Base-by-base conservation (phyloP, 2,329 filamentous ascomycete genomes). In the Fusarium metavorans region DNA sequence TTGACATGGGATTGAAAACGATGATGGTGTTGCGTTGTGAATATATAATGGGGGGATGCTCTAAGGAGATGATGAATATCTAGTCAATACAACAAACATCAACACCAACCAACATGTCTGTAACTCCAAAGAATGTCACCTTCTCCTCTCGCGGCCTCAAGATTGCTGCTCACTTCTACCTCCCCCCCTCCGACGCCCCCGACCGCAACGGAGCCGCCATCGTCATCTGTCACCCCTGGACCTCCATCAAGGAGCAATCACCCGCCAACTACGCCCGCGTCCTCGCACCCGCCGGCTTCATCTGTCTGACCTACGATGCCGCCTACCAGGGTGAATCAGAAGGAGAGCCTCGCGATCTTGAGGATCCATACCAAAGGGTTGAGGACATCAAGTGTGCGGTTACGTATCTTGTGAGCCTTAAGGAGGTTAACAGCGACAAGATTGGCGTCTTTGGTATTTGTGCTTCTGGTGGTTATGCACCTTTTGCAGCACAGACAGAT, bases 241-340 rank as follows among this genome's bases (percentile, higher is more conserved):
- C 62, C 16, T 65, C 62, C 50, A 58, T 65, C 50, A 65, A 65
- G 18, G 62, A 65, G 20, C 62, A 65, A 34, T 65, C 62, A 13
- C 62, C 62, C 18, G 54, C 63, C 34, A 59, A 66, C 63, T 59
- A 66, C 32, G 63, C 52, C 54, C 41, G 54, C 16, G 54, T 66
- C 27, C 63, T 59, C 52, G 27, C 62, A 5, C 48, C 43, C 25
- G 50, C 62, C 2, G 62, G 62, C 10, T 65, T 65, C 50, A 65
- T 58, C 50, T 65, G 62, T 27, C 62, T 65, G 8, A n/a, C 62
- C 18, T 65, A 65, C 35, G 63, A 59, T 39, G 63, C 63, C 18
- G 54, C 63, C 5, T 59, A 59, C 45, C 48, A 71, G 43, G 64
- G 64, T 54, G 13, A 59, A 25, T 59, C 56, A 10, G 56, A 59